Conservation (phyloP, 805 yeast genomes). For the Metschnikowia baotianmanensis region DNA sequence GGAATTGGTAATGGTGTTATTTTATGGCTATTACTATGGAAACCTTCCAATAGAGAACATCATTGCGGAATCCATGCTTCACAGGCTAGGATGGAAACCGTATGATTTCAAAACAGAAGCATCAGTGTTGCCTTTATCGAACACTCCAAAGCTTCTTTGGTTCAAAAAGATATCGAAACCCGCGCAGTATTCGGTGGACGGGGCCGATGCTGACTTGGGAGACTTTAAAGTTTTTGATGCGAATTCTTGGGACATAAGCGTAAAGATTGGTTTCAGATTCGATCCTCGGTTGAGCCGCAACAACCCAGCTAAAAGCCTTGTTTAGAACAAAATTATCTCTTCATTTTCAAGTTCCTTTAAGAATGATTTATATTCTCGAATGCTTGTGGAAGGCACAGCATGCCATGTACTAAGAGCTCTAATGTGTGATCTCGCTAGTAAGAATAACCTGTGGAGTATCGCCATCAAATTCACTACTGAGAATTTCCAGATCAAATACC, state of each 20-base stretch:
- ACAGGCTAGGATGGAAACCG: constrained; percentile 43
- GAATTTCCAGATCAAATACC: constrained; percentile 15
- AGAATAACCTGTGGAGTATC: constrained; percentile 13
- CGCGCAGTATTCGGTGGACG: constrained; percentile 10
- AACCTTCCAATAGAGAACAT: constrained; percentile 42
- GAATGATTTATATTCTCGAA: no score
- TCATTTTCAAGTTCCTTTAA: no score
- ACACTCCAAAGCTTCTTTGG: constrained; percentile 22
- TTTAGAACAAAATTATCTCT: no score
- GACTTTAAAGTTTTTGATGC: constrained; percentile 44
- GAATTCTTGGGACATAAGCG: constrained; percentile 39
- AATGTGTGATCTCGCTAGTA: constrained; percentile 1
- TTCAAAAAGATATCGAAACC: constrained; percentile 23
- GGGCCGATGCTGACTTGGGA: constrained; percentile 26
- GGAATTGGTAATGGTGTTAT: constrained; percentile 39
- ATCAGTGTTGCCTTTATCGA: neutral
- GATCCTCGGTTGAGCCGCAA: constrained; percentile 32
- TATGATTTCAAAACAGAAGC: constrained; percentile 22
- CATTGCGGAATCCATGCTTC: constrained; percentile 40
- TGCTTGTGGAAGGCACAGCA: no score
- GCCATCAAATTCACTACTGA: constrained; percentile 19
- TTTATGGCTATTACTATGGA: constrained; percentile 44
- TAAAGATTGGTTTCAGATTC: constrained; percentile 37
- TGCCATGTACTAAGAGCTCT: no score
- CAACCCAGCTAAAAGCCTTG: constrained; percentile 25